These are phyloP conservation scores for Botrytis fragariae DNA, from an alignment of 2,329 filamentous ascomycete genomes.

Conservation along the genomic window DNA sequence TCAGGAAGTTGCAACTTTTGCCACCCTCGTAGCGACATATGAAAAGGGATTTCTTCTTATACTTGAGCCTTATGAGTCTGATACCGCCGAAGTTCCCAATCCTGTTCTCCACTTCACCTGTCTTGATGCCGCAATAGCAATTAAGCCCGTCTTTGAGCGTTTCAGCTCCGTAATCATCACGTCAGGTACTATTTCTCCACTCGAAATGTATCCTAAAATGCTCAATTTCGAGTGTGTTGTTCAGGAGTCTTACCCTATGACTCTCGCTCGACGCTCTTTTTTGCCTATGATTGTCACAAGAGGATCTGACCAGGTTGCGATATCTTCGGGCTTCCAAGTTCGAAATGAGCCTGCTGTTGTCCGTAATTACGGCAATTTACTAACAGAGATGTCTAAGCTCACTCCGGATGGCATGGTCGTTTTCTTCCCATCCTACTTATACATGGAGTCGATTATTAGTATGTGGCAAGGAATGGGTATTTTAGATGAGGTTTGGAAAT, in stretches of 20 bases:
- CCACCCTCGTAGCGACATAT: conserved; percentile 92
- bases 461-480: conserved; percentile 99
- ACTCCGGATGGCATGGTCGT: conserved; percentile 98
- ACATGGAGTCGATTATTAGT: conserved; percentile 98
- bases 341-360: conserved; percentile 96
- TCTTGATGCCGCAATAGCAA: conserved; percentile 94
- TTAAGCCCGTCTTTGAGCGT: conserved; percentile 94
- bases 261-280: conserved; percentile 89
- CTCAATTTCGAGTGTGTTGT: conserved; percentile 88
- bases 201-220: conserved; percentile 99
- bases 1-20: conserved; percentile 96
- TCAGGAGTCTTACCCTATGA: conserved; percentile 97
- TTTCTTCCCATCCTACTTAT: conserved; percentile 97
- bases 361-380: conserved; percentile 87
- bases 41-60: conserved; percentile 96
- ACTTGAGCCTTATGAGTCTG: conserved; percentile 94
- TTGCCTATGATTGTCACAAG: conserved; percentile 96
- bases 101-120: conserved; percentile 97
- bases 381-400: conserved; percentile 93
- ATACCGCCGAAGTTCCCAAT: conserved; percentile 92
- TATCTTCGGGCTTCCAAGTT: conserved; percentile 92
- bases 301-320: conserved; percentile 87
- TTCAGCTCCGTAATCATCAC: conserved; percentile 99
- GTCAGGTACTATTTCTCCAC: conserved; percentile 90
- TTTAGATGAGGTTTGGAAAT: conserved; percentile 96